Evolutionary conservation across 129 eudicot species (phyloP).

Genomic region (Calendula officinalis): DNA sequence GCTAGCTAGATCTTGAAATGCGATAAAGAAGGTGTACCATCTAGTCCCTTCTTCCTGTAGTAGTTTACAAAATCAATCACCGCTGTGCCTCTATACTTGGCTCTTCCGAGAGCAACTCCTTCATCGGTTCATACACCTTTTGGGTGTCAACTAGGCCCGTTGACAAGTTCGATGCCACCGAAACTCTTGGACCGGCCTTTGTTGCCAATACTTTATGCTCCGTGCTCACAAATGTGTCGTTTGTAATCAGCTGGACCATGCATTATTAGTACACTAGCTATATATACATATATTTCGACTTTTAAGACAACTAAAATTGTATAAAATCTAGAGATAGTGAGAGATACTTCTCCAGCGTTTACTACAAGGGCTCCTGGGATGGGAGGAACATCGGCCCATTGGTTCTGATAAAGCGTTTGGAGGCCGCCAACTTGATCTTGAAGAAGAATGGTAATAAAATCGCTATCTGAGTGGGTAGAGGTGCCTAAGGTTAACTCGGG

Average conservation of each 20-base stretch:
- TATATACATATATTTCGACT: background rate
- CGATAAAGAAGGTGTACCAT: conserved; percentile 12
- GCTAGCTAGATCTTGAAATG: conserved; percentile 44
- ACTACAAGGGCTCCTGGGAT: conserved; percentile 35
- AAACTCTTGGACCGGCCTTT: conserved; percentile 47
- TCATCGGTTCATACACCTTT: conserved; percentile 47
- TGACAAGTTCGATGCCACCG: conserved; percentile 46
- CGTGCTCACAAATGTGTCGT: background rate
- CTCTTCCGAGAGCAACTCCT: conserved; percentile 26
- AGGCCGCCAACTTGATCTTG: conserved; percentile 56
- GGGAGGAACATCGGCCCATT: conserved; percentile 37
- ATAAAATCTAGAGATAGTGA: conserved; percentile 18
- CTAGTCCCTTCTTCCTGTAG: conserved; percentile 21
- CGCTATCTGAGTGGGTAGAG: conserved; percentile 22
- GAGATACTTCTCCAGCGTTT: conserved; percentile 39
- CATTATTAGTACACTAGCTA: background rate
- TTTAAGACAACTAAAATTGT: background rate
- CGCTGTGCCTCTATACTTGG: conserved; percentile 44
- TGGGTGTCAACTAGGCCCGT: conserved; percentile 16
- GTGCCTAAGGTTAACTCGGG: conserved; percentile 21
- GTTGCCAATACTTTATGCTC: conserved; percentile 4
- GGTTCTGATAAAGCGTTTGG: conserved; percentile 35
- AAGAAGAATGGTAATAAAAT: conserved; percentile 40
- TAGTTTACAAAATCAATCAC: conserved; percentile 27
- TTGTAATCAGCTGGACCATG: conserved; percentile 39